These are phyloP conservation scores for Fraxinus americana DNA, from an alignment of 257 asterid genomes.

Conservation along the genomic window DNA sequence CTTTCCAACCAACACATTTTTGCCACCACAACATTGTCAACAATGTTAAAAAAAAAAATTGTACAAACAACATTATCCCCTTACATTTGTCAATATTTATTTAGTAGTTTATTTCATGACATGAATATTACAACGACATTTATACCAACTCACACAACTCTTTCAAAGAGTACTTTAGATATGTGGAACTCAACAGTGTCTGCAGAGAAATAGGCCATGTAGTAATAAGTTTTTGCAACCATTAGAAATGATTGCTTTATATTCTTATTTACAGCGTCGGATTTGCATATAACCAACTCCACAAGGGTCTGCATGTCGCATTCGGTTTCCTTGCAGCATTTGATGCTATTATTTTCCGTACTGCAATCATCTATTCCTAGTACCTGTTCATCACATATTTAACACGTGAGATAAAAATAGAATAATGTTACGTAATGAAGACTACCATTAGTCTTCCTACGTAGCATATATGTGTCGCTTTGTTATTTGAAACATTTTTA, in stretches of 20 bases:
- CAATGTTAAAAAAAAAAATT: too few species aligned
- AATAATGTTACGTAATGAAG: too few species aligned
- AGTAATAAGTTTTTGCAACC: constrained; percentile 41
- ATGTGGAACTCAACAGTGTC: constrained; percentile 33
- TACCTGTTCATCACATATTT: background rate
- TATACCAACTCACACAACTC: constrained; percentile 20
- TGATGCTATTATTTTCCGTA: background rate
- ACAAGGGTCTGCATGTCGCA: constrained; percentile 34
- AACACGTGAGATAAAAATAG: background rate
- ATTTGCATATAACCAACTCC: constrained; percentile 30
- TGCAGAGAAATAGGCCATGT: constrained; percentile 23
- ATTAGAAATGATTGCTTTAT: constrained; percentile 44
- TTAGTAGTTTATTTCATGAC: too few species aligned
- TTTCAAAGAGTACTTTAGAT: constrained; percentile 40
- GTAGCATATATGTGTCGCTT: too few species aligned
- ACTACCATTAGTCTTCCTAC: too few species aligned
- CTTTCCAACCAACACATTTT: too few species aligned
- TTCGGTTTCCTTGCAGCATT: constrained; percentile 22
- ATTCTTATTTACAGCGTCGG: constrained; percentile 23
- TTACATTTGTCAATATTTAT: too few species aligned
- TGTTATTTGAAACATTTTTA: too few species aligned
- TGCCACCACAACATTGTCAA: too few species aligned
- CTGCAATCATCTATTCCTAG: background rate
- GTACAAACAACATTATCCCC: too few species aligned
- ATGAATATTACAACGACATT: too few species aligned